Conservation (phyloP, 805 yeast species). For the Alloascoidea hylecoeti region DNA sequence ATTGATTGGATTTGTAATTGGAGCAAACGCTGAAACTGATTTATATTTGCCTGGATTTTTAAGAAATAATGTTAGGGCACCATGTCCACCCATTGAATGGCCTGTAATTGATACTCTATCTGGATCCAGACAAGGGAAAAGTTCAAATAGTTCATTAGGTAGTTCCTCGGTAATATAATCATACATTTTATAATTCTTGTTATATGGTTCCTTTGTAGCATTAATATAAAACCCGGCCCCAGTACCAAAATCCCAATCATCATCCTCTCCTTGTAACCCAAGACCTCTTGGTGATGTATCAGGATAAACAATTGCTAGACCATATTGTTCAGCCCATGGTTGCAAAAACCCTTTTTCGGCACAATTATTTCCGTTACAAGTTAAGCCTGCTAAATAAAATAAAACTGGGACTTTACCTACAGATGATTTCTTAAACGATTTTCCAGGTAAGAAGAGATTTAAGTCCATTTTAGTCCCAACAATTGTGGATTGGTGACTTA, state of each 20-base stretch:
- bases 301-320: conserved; percentile 84
- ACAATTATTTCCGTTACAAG: conserved; percentile 90
- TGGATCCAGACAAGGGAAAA: conserved; percentile 32
- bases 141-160: conserved; percentile 31
- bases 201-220: conserved; percentile 65
- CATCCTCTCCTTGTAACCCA: conserved; percentile 64
- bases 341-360: conserved; percentile 87
- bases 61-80: conserved; percentile 64
- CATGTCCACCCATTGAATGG: conserved; percentile 98
- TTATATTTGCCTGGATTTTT: conserved; percentile 59
- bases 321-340: conserved; percentile 63
- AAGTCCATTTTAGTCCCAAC: conserved; percentile 70
- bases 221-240: conserved; percentile 94
- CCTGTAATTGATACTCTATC: conserved; percentile 66
- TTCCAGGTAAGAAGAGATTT: conserved; percentile 68
- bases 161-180: conserved; percentile 69
- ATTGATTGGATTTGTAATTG: conserved; percentile 66
- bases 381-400: conserved; percentile 73
- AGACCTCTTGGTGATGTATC: conserved; percentile 95
- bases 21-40: conserved; percentile 83
- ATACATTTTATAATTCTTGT: conserved; percentile 71
- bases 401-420: conserved; percentile 48
- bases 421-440: conserved; percentile 17
- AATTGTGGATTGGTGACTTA: conserved; percentile 53
- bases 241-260: conserved; percentile 79